Percentiles rank a stretch among this genome's conserved stretches.
These are phyloP conservation scores for Delonix regia DNA, from an alignment of 306 rosid species.

Conservation along the genomic window DNA sequence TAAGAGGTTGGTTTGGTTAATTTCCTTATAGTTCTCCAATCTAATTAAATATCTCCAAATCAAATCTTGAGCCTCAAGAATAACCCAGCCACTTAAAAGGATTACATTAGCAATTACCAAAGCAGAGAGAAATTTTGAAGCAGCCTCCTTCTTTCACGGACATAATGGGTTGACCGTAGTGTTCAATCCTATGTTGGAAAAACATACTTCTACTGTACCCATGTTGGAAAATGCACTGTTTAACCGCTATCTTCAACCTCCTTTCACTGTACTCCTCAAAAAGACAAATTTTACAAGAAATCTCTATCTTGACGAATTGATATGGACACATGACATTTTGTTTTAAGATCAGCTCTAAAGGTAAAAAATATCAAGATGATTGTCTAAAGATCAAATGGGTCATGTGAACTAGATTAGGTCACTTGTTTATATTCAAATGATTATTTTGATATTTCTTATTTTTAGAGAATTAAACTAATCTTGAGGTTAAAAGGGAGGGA, in stretches of 20 bases:
- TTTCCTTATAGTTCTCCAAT: constrained; percentile 41
- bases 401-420: too few relatives aligned
- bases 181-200: constrained; percentile 16
- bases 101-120: not conserved
- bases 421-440: too few relatives aligned
- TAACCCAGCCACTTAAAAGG: constrained; percentile 34
- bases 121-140: not conserved
- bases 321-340: too few relatives aligned
- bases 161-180: constrained; percentile 31
- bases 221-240: not conserved
- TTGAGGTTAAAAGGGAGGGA: too few relatives aligned
- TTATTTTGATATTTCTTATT: too few relatives aligned
- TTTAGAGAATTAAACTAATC: too few relatives aligned
- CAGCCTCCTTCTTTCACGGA: constrained; percentile 15
- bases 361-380: too few relatives aligned
- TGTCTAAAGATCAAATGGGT: too few relatives aligned
- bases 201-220: constrained; percentile 7
- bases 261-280: constrained; percentile 11
- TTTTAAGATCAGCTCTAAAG: too few relatives aligned
- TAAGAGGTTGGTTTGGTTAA: too few relatives aligned
- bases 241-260: constrained; percentile 39
- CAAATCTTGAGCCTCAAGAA: constrained; percentile 52
- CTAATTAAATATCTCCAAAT: constrained; percentile 35
- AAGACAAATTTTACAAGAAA: too few relatives aligned
- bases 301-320: too few relatives aligned